Conservation (phyloP, 805 yeast genomes). For the Candida odintsovae region DNA sequence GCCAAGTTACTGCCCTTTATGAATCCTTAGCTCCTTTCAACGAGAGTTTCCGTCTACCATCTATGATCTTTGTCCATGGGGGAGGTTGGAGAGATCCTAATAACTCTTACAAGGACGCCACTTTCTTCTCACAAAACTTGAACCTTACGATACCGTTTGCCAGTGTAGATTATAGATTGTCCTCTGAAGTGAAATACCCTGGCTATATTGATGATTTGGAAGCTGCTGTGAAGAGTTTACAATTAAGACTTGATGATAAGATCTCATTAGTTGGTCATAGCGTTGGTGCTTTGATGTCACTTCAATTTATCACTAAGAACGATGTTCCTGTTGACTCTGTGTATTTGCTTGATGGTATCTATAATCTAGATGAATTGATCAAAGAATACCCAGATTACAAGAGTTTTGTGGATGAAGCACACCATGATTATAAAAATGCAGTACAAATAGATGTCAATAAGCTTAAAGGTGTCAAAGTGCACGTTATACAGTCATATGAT, state of each 20-base stretch:
- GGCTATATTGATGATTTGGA: conserved; percentile 51
- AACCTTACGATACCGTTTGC: conserved; percentile 15
- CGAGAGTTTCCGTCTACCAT: conserved; percentile 7
- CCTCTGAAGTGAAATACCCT: conserved; percentile 62
- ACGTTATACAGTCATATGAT: conserved; percentile 51
- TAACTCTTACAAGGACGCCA: conserved; percentile 55
- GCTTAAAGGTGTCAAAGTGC: conserved; percentile 16
- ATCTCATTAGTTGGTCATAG: conserved; percentile 62
- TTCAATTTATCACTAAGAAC: conserved; percentile 8
- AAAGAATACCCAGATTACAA: conserved; percentile 57
- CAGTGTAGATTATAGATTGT: conserved; percentile 58
- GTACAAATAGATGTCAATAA: conserved; percentile 5
- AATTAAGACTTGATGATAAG: conserved; percentile 8
- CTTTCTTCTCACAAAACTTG: conserved; percentile 22
- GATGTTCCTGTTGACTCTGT: conserved; percentile 17
- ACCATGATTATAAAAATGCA: conserved; percentile 27
- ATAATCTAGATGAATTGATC: conserved; percentile 43
- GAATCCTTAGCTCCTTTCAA: background rate
- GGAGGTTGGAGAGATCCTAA: conserved; percentile 82
- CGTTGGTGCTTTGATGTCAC: conserved; percentile 59
- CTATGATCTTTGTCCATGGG: conserved; percentile 67
- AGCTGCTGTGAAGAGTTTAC: conserved; percentile 24
- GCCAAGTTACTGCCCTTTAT: background rate
- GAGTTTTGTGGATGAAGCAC: conserved; percentile 56
- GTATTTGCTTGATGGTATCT: conserved; percentile 66